These are phyloP conservation scores for Populus nigra DNA, from an alignment of 345 rosid genomes.

Conservation along the genomic window DNA sequence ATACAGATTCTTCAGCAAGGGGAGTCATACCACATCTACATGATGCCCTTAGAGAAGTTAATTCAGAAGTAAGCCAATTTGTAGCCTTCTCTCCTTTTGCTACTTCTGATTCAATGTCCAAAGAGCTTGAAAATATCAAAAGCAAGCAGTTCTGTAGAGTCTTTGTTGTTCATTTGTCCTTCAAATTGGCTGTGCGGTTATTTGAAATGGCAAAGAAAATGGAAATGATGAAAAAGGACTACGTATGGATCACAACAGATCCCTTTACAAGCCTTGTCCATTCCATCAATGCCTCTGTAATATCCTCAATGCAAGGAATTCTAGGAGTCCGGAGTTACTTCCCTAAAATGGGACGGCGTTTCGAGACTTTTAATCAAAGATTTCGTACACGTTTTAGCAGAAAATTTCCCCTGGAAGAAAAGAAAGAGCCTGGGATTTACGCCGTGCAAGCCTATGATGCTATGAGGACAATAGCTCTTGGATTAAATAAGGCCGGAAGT, in stretches of 20 bases:
- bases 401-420: conserved; percentile 15
- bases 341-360: neutral
- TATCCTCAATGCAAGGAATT: conserved; percentile 31
- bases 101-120: neutral
- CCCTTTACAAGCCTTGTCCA: conserved; percentile 21
- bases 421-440: conserved; percentile 19
- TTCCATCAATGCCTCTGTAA: conserved; percentile 10
- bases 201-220: conserved; percentile 23
- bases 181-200: conserved; percentile 3
- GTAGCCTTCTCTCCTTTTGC: conserved; percentile 11
- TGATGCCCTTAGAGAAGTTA: conserved; percentile 10
- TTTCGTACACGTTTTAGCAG: conserved; percentile 17
- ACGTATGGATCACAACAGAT: conserved; percentile 36
- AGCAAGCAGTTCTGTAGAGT: conserved; percentile 19
- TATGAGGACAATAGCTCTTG: conserved; percentile 4
- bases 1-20: conserved; percentile 7
- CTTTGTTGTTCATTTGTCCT: conserved; percentile 30
- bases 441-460: conserved; percentile 31
- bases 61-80: conserved; percentile 7
- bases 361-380: neutral
- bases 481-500: conserved; percentile 4
- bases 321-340: conserved; percentile 23
- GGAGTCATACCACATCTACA: conserved; percentile 12
- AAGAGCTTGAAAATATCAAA: conserved; percentile 4
- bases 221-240: conserved; percentile 34